Conservation (phyloP, 164 flowering plant genomes). For the Sextonia rubra region DNA sequence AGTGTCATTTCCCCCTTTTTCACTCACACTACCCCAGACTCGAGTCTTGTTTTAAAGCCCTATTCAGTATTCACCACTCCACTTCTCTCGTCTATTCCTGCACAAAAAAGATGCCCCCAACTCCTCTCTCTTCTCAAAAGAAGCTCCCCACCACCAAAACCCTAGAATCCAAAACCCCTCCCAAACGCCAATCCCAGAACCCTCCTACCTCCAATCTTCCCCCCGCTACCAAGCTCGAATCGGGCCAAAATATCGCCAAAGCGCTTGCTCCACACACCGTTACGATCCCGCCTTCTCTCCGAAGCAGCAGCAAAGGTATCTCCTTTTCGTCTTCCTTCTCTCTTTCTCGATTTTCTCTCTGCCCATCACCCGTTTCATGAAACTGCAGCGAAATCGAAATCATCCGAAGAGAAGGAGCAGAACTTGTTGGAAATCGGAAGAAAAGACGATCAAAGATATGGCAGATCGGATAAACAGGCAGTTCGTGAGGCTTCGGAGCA, state of each 20-base stretch:
- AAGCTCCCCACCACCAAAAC: constrained; percentile 9
- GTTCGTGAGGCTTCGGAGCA: not conserved
- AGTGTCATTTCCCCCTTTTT: not conserved
- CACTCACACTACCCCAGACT: constrained; percentile 7
- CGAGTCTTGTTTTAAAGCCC: too few relatives aligned
- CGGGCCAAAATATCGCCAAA: not conserved
- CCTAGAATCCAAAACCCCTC: not conserved
- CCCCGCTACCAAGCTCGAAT: not conserved
- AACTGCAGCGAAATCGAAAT: not conserved
- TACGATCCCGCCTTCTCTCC: too few relatives aligned
- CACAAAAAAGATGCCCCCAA: too few relatives aligned
- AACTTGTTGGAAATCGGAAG: constrained; percentile 1
- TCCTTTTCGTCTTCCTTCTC: not conserved
- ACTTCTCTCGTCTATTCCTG: too few relatives aligned
- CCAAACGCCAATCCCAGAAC: constrained; percentile 3
- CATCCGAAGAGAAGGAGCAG: not conserved
- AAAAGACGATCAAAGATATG: not conserved
- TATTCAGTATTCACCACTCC: too few relatives aligned
- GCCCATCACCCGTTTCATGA: not conserved
- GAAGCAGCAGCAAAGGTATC: constrained; percentile 3
- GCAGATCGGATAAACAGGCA: constrained; percentile 4
- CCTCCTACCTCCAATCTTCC: constrained; percentile 2
- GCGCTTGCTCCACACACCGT: constrained; percentile 1
- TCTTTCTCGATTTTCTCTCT: not conserved
- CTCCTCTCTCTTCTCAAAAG: constrained; percentile 9